Evolutionary conservation across 345 rosid genomes (phyloP), one percentile per base, ranked within the genome.

Genomic region (Pistacia atlantica): DNA sequence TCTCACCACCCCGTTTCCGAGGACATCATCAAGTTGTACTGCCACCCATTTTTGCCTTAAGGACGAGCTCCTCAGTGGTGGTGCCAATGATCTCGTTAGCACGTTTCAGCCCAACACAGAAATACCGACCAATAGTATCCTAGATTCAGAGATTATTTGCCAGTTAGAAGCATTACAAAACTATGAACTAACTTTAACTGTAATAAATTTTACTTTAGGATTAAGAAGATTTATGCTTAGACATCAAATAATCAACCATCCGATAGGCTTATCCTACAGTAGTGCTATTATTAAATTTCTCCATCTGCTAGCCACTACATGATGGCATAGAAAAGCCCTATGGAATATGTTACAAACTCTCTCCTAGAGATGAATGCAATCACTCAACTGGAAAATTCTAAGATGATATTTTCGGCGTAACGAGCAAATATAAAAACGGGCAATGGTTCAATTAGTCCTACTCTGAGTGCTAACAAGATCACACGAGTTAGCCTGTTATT

Each of bases 11-110:
- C 7, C 77, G 77, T 33, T 4, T 16, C 18, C 18, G 0, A 18
- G 18, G 67, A 73, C 48, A 75, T 28, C 74, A 66, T 88, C 84
- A 89, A 82, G 83, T 54, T 54, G 86, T 22, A 62, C 52, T 72
- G 38, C 74, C 52, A 28, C 87, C 93, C 80, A 88, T 91, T 78
- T 81, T 90, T 67, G 94, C 95, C 90, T 87, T 92, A 4, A 91
- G 96, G 74, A 95, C 93, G 56, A 95, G 83, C 85, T 93, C 98
- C 87, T 95, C 97, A 0, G 97, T 93, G 38, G 97, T 95, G 22
- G 89, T 89, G 52, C 98, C 97, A 35, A 93, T 93, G 65, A 90
- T 90, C 84, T 96, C 98, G 33, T 95, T 93, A 11, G 94, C 93
- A 52, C 92, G 91, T 80, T 91, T 95, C 83, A 93, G 80, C 71